phyloP scores from a whole-genome alignment of 2,329 filamentous ascomycete genomes.

The Hymenoscyphus scutula region DNA sequence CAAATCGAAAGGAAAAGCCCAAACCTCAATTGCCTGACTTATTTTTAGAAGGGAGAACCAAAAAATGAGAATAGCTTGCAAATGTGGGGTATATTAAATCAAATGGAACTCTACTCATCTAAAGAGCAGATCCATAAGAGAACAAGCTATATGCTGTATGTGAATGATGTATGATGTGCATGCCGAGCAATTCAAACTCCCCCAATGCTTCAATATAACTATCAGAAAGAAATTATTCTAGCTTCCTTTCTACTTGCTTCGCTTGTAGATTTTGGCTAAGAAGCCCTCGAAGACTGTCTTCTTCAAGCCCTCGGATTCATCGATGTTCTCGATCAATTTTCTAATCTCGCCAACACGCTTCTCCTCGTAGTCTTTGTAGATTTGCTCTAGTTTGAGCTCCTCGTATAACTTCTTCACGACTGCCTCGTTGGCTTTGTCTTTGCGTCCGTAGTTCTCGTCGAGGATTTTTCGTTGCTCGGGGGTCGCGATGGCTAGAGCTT shows the following conservation, averaged over 20 bases:
- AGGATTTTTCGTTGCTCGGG: constrained; percentile 85
- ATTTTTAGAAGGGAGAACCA: too few relatives aligned
- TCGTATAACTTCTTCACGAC: constrained; percentile 86
- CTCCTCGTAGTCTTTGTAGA: constrained; percentile 89
- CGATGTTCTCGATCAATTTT: constrained; percentile 71
- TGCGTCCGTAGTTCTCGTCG: constrained; percentile 90
- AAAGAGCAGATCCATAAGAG: not conserved
- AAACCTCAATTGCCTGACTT: too few relatives aligned
- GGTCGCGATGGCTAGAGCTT: constrained; percentile 76
- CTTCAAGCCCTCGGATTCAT: constrained; percentile 87
- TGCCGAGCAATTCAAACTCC: not conserved
- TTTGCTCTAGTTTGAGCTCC: constrained; percentile 78
- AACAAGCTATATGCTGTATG: not conserved
- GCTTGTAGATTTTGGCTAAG: constrained; percentile 96
- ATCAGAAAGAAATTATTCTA: not conserved
- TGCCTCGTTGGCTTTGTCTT: constrained; percentile 79
- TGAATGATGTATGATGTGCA: not conserved
- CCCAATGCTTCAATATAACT: not conserved
- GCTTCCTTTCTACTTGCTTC: constrained; percentile 79
- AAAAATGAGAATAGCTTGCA: too few relatives aligned
- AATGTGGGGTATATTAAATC: not conserved
- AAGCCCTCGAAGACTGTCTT: constrained; percentile 87
- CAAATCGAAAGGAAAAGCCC: too few relatives aligned
- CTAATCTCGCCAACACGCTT: constrained; percentile 76
- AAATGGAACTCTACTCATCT: not conserved